These are phyloP conservation scores for Dactylellina drechsleri DNA, from an alignment of 2,329 filamentous ascomycete genomes.

Conservation along the genomic window DNA sequence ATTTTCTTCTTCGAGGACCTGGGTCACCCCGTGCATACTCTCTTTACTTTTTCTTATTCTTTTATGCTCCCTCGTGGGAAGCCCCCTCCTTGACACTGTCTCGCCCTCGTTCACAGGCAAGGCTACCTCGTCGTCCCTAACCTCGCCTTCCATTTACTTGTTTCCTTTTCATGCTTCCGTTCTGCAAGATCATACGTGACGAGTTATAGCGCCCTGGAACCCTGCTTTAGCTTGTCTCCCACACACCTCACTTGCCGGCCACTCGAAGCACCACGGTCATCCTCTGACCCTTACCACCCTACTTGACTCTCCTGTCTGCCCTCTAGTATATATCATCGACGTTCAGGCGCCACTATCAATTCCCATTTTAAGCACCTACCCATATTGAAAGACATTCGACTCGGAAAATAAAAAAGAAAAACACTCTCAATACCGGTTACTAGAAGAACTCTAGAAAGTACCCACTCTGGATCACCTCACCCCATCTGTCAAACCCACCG, in stretches of 20 bases:
- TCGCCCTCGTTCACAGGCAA: constrained; percentile 55
- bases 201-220: constrained; percentile 55
- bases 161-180: constrained; percentile 55
- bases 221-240: constrained; percentile 40
- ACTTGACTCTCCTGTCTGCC: constrained; percentile 48
- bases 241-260: constrained; percentile 45
- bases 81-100: constrained; percentile 53
- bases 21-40: background rate
- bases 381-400: constrained; percentile 55
- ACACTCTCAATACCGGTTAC: constrained; percentile 23
- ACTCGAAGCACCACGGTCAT: constrained; percentile 48
- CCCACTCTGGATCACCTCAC: constrained; percentile 48
- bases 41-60: constrained; percentile 28
- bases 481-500: constrained; percentile 52
- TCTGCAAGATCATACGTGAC: constrained; percentile 55
- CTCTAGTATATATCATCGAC: constrained; percentile 55
- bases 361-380: constrained; percentile 55
- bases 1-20: constrained; percentile 7
- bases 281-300: constrained; percentile 37
- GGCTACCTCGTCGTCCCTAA: constrained; percentile 47
- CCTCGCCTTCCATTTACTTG: constrained; percentile 53
- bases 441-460: constrained; percentile 51
- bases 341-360: constrained; percentile 55
- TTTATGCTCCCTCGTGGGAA: constrained; percentile 31
- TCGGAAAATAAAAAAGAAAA: constrained; percentile 53